Evolutionary conservation across 106 monocot genomes (phyloP), one percentile per base, ranked within the genome.

Genomic region (Dioscorea zingiberensis): DNA sequence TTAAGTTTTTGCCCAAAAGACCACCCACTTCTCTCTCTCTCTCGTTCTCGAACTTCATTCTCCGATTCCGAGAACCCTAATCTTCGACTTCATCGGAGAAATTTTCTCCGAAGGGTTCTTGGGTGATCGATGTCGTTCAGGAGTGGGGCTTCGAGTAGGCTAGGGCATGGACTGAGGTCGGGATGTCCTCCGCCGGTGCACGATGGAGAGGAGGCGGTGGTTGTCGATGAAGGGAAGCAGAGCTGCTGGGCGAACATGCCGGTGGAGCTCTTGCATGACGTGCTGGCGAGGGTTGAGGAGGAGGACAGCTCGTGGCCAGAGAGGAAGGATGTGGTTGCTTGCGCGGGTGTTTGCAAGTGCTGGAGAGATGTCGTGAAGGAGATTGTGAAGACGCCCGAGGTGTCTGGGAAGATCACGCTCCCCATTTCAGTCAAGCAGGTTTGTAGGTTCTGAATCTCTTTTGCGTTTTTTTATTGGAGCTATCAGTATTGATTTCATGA

Each of bases 361-460:
- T 98, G 97, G 97, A 76, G 97, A 61, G 84, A 80, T 18, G 86
- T 93, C 75, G 82, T 84, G 70, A 93, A 72, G 86, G 92, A 98
- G 81, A 81, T 98, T 38, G 86, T 98, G 14, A 79, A 75, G 65
- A 69, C 73, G 2, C 88, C 86, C 7, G 97, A 88, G 60, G 44
- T 89, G 18, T 92, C 88, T 16, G 86, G 84, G 46, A 81, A 76
- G 69, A 67, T 98, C 7, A 98, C 97, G 0, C 82, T 98, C 25
- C 92, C 92, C 1, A 86, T 89, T 55, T 98, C 97, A 2, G 48
- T 98, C 54, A 98, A 98, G 63, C 92, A 86, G 92, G 91, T 95
- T 22, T 19, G 29, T 66, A 38, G 38, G 38, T 38, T 38, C 10
- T 38, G 38, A 38, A 38, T 38, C 38, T 38, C 10, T 38, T 1